Evolutionary conservation across 257 asterid species (phyloP).

Genomic region (Verbascum thapsus): DNA sequence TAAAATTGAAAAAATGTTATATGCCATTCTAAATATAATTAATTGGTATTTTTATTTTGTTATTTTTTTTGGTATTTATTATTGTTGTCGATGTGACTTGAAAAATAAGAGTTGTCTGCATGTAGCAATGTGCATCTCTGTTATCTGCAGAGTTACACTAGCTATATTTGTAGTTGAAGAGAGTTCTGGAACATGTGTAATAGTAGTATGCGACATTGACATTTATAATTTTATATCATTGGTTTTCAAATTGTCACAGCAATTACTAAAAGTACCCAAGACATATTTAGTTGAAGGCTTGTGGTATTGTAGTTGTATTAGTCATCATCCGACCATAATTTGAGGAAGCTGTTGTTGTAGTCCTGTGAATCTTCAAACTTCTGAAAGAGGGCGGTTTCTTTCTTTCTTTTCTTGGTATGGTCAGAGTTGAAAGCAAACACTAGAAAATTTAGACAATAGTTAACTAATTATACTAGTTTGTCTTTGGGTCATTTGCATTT

Average conservation of each 20-base stretch:
- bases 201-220: no score
- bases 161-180: no score
- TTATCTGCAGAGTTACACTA: no score
- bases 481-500: neutral
- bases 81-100: neutral
- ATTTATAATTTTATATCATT: no score
- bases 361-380: conserved; percentile 15
- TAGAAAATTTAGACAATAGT: no score
- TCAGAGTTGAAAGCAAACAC: no score
- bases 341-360: neutral
- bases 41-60: neutral
- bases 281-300: no score
- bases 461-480: neutral
- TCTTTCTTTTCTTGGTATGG: no score
- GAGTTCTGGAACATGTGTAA: no score
- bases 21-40: conserved; percentile 1
- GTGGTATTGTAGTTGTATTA: neutral
- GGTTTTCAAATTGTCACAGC: no score
- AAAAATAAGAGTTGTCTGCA: no score
- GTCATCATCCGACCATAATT: neutral
- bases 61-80: neutral
- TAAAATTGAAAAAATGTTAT: neutral
- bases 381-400: neutral
- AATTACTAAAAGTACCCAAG: conserved; percentile 11
- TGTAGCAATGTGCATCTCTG: no score